Conservation (phyloP, 495 filamentous ascomycete species). For the Lindgomyces ingoldianus region DNA sequence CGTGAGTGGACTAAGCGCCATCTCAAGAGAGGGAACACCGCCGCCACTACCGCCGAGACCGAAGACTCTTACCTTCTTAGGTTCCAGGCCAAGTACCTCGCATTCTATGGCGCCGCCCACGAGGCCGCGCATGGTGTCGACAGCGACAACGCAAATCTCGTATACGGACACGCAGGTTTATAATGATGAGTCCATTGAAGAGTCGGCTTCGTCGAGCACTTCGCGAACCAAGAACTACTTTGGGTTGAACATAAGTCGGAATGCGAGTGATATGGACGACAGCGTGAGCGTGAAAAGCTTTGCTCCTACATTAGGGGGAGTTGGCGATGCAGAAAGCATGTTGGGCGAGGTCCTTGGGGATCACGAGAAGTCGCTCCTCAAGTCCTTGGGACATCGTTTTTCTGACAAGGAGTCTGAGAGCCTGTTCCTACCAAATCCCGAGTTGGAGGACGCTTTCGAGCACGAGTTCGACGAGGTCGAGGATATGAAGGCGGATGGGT, state of each 20-base stretch:
- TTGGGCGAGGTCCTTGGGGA: constrained; percentile 65
- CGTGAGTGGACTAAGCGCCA: not conserved
- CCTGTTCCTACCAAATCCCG: constrained; percentile 52
- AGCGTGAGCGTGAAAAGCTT: constrained; percentile 81
- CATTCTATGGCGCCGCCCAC: constrained; percentile 18
- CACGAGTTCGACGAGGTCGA: constrained; percentile 79
- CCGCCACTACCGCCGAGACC: constrained; percentile 37
- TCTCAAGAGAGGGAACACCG: constrained; percentile 33
- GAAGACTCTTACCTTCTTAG: constrained; percentile 16
- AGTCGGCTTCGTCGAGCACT: constrained; percentile 44
- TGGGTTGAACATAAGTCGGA: constrained; percentile 49
- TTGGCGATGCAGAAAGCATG: constrained; percentile 79
- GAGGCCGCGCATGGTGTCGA: constrained; percentile 57
- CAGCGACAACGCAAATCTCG: constrained; percentile 80
- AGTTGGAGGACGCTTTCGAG: constrained; percentile 62
- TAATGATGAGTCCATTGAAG: constrained; percentile 51
- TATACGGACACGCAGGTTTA: constrained; percentile 73
- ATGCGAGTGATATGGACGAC: constrained; percentile 69
- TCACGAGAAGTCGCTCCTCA: constrained; percentile 62
- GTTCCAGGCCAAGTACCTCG: constrained; percentile 29
- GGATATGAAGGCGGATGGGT: constrained; percentile 59
- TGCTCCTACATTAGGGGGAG: constrained; percentile 69
- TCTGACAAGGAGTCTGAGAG: constrained; percentile 60
- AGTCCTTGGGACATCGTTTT: constrained; percentile 58
- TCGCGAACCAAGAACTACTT: constrained; percentile 40